These are phyloP conservation scores for Zopfia rhizophila DNA, from an alignment of 2,329 filamentous ascomycete species.

Conservation along the genomic window DNA sequence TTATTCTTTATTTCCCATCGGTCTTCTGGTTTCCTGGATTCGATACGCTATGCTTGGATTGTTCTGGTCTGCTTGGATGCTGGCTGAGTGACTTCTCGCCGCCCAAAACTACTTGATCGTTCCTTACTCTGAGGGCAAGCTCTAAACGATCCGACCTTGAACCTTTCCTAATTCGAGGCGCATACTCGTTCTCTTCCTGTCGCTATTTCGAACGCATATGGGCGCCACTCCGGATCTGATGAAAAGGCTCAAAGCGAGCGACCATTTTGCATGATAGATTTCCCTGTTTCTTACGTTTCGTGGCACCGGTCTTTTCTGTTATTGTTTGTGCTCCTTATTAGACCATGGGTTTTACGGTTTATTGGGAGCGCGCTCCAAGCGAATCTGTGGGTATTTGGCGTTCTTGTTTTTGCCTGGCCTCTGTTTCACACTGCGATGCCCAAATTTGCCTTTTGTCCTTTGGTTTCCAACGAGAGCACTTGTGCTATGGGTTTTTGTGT, in stretches of 20 bases:
- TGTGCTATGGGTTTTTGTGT: constrained; percentile 24
- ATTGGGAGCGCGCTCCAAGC: constrained; percentile 43
- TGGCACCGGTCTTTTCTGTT: constrained; percentile 36
- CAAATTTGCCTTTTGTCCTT: constrained; percentile 26
- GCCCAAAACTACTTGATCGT: constrained; percentile 18
- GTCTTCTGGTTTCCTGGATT: constrained; percentile 23
- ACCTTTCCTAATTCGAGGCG: constrained; percentile 24
- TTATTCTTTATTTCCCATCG: constrained; percentile 35
- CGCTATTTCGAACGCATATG: constrained; percentile 49
- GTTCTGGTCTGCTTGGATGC: constrained; percentile 22
- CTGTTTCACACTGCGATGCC: constrained; percentile 34
- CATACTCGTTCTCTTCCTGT: constrained; percentile 38
- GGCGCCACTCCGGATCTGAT: constrained; percentile 47
- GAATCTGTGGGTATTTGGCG: constrained; percentile 46
- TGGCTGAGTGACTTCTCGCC: neutral
- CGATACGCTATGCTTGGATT: constrained; percentile 22
- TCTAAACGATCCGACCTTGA: constrained; percentile 29
- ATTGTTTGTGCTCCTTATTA: constrained; percentile 40
- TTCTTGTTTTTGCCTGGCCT: constrained; percentile 32
- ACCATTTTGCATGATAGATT: constrained; percentile 54
- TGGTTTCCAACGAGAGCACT: constrained; percentile 25
- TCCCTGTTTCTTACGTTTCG: constrained; percentile 31
- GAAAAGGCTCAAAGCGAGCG: constrained; percentile 48
- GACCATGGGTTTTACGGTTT: constrained; percentile 43
- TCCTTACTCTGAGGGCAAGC: constrained; percentile 29